Conservation (phyloP, 768 basidiomycete genomes). For the Suillus tomentosus region DNA sequence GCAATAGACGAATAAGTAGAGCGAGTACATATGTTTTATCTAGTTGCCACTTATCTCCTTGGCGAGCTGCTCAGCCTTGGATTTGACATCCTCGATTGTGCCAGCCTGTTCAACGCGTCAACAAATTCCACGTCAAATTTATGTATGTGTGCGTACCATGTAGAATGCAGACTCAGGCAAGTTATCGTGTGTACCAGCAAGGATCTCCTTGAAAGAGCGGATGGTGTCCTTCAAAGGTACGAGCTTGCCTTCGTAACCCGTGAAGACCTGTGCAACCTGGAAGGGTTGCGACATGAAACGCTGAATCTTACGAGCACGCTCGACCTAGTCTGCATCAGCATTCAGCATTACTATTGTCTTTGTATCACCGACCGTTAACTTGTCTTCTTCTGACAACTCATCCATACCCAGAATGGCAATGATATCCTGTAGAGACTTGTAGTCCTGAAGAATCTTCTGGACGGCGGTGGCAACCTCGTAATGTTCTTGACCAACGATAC, state of each 20-base stretch:
- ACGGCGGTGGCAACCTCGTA: slow-evolving; percentile 96
- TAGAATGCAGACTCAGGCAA: slow-evolving; percentile 98
- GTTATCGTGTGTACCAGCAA: slow-evolving; percentile 82
- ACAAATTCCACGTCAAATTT: neutral
- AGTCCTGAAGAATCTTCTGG: slow-evolving; percentile 96
- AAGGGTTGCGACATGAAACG: slow-evolving; percentile 99
- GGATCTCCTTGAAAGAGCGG: slow-evolving; percentile 97
- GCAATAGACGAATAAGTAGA: neutral
- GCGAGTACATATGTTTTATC: slow-evolving; percentile 1
- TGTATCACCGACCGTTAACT: slow-evolving; percentile 76
- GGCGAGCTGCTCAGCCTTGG: slow-evolving; percentile 95
- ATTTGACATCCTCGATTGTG: slow-evolving; percentile 95
- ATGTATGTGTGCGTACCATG: slow-evolving; percentile 57
- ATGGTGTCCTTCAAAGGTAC: slow-evolving; percentile 95
- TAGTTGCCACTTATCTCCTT: slow-evolving; percentile 79
- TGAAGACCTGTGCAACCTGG: slow-evolving; percentile 99
- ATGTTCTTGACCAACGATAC: slow-evolving; percentile 94
- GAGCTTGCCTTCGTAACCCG: slow-evolving; percentile 97
- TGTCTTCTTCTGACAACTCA: slow-evolving; percentile 99
- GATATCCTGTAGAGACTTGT: slow-evolving; percentile 98
- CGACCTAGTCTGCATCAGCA: slow-evolving; percentile 57
- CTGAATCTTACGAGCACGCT: slow-evolving; percentile 97
- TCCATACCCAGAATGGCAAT: slow-evolving; percentile 99
- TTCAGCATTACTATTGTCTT: neutral
- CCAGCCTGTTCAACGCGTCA: slow-evolving; percentile 52